phyloP scores from a whole-genome alignment of 306 rosid species.

The Myrica gale region DNA sequence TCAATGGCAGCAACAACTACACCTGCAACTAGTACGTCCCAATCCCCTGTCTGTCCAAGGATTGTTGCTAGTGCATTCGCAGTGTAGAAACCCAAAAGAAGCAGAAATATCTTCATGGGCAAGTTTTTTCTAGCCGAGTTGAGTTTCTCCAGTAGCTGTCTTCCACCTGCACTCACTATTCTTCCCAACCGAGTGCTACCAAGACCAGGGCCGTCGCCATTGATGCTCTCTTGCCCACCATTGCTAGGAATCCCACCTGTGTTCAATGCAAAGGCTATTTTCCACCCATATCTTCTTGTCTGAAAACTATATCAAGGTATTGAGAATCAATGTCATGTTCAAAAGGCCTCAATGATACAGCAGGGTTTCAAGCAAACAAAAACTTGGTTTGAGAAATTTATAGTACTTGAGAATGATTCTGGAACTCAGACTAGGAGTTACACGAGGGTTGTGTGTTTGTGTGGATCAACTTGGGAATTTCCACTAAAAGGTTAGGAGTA shows the following conservation, averaged over 20 bases:
- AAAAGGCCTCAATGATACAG: neutral
- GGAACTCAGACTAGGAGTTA: neutral
- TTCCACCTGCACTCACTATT: conserved; percentile 79
- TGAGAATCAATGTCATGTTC: conserved; percentile 28
- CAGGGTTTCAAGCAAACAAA: conserved; percentile 11
- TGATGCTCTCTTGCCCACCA: conserved; percentile 57
- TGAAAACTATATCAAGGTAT: conserved; percentile 50
- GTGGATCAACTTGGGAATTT: neutral
- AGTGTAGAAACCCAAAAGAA: conserved; percentile 96
- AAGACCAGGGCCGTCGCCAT: conserved; percentile 52
- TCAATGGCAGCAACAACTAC: conserved; percentile 91
- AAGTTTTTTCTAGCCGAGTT: conserved; percentile 80
- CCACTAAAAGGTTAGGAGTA: neutral
- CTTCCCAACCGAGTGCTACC: conserved; percentile 89
- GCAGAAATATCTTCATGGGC: conserved; percentile 82
- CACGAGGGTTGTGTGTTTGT: neutral
- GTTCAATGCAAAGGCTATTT: conserved; percentile 75
- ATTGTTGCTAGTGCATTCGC: conserved; percentile 95
- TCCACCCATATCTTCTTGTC: conserved; percentile 51
- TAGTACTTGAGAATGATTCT: neutral
- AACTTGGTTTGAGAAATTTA: neutral
- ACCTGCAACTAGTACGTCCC: conserved; percentile 98
- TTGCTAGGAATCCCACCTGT: conserved; percentile 68
- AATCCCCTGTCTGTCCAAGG: conserved; percentile 96
- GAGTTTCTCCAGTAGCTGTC: conserved; percentile 75